Percentiles rank a stretch among this genome's conserved stretches.
Evolutionary conservation across 2,329 filamentous ascomycete genomes (phyloP).

Genomic region (Alternaria longipes): DNA sequence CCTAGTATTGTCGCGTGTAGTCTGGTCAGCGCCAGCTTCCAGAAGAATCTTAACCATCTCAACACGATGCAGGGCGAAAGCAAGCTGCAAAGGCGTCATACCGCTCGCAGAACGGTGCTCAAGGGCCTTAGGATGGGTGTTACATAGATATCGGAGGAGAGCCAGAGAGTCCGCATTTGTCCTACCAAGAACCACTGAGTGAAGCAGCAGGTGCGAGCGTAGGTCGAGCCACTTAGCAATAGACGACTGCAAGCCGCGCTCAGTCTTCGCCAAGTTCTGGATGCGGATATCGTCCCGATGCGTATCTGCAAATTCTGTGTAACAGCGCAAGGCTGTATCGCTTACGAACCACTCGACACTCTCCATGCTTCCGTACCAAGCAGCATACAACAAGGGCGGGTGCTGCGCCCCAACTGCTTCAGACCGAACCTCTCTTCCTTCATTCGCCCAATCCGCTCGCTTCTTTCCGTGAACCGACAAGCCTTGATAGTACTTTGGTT

Average conservation of each 20-base stretch:
- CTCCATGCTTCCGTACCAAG: conserved; percentile 66
- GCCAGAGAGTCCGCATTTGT: conserved; percentile 56
- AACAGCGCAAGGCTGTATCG: conserved; percentile 72
- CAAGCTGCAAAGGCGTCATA: conserved; percentile 74
- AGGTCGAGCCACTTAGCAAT: conserved; percentile 68
- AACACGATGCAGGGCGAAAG: conserved; percentile 65
- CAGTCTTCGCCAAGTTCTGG: conserved; percentile 66
- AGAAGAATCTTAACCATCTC: conserved; percentile 70
- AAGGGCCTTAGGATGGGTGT: conserved; percentile 68
- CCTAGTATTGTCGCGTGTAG: conserved; percentile 66
- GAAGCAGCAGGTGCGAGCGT: conserved; percentile 63
- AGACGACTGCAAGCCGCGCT: conserved; percentile 70
- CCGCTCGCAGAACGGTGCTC: conserved; percentile 67
- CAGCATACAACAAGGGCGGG: conserved; percentile 70
- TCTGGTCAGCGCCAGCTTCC: conserved; percentile 74
- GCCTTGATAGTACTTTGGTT: conserved; percentile 79
- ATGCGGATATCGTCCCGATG: conserved; percentile 70
- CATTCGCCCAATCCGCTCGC: conserved; percentile 71
- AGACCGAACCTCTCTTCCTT: conserved; percentile 18
- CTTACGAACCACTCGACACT: conserved; percentile 80
- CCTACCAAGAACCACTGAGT: conserved; percentile 61
- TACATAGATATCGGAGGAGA: conserved; percentile 72
- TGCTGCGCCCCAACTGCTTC: conserved; percentile 18
- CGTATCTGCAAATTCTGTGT: conserved; percentile 72
- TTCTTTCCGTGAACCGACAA: conserved; percentile 73